These are phyloP conservation scores for Xylariales sp. DNA, from an alignment of 2,329 filamentous ascomycete genomes.

Conservation along the genomic window DNA sequence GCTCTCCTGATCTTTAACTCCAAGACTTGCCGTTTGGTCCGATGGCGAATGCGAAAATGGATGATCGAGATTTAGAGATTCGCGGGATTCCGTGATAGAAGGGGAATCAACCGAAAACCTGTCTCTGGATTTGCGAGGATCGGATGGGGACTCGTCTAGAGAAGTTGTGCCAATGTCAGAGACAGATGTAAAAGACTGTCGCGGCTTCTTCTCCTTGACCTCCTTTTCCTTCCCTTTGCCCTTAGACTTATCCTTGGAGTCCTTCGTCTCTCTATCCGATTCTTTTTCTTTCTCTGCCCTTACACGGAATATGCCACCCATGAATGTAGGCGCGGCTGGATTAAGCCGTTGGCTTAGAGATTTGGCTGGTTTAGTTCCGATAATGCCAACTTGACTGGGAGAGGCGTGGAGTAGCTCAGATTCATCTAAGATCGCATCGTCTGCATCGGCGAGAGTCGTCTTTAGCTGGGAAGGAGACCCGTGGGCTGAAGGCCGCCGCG, in stretches of 20 bases:
- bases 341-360: conserved; percentile 76
- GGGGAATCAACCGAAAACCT: conserved; percentile 68
- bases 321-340: conserved; percentile 89
- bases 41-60: conserved; percentile 68
- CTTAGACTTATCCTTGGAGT: conserved; percentile 52
- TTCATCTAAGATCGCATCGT: conserved; percentile 73
- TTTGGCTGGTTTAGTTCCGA: conserved; percentile 79
- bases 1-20: conserved; percentile 64
- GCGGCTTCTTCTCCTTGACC: conserved; percentile 55
- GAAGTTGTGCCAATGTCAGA: conserved; percentile 54
- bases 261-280: conserved; percentile 52
- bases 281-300: conserved; percentile 51
- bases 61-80: conserved; percentile 67
- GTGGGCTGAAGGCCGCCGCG: conserved; percentile 83
- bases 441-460: conserved; percentile 71
- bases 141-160: conserved; percentile 62
- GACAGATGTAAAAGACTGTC: conserved; percentile 53
- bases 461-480: conserved; percentile 75
- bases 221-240: conserved; percentile 56
- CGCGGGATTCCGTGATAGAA: conserved; percentile 70
- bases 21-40: conserved; percentile 59
- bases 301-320: conserved; percentile 72
- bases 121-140: conserved; percentile 67
- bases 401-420: conserved; percentile 65
- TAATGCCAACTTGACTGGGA: conserved; percentile 73